Conservation (phyloP, 2,329 filamentous ascomycete species). For the Leptographium wingfieldii region DNA sequence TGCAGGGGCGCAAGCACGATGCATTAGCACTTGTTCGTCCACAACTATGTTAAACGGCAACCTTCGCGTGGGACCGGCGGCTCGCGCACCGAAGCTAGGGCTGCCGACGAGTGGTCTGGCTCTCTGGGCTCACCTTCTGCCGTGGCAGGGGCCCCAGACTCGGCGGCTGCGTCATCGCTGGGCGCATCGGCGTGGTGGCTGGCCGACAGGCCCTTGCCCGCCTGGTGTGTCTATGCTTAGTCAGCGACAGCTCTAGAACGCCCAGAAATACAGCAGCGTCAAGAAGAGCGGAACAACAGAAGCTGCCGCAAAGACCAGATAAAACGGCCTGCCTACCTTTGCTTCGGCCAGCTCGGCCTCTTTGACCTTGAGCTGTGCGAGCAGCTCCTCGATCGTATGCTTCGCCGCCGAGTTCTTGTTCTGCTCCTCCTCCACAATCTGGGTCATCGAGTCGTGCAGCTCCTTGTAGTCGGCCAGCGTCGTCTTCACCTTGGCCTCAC, state of each 20-base stretch:
- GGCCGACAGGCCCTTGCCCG: slow-evolving; percentile 35
- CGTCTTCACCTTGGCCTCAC: slow-evolving; percentile 39
- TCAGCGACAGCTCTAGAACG: slow-evolving; percentile 14
- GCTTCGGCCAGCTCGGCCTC: slow-evolving; percentile 51
- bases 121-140: slow-evolving; percentile 48
- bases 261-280: too few species aligned
- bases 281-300: not conserved
- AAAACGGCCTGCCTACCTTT: slow-evolving; percentile 29
- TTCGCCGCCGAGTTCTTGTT: slow-evolving; percentile 28
- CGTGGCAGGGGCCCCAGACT: slow-evolving; percentile 20
- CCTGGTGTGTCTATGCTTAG: slow-evolving; percentile 25
- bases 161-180: slow-evolving; percentile 15
- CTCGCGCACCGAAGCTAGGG: slow-evolving; percentile 53
- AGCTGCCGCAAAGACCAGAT: slow-evolving; percentile 1
- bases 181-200: slow-evolving; percentile 37
- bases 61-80: not conserved
- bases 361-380: slow-evolving; percentile 47
- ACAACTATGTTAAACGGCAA: not conserved
- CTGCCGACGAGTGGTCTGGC: slow-evolving; percentile 48
- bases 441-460: slow-evolving; percentile 49
- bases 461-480: slow-evolving; percentile 47
- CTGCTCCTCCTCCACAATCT: slow-evolving; percentile 46
- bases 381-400: slow-evolving; percentile 34
- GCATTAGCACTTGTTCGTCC: not conserved
- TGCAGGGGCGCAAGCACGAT: slow-evolving; percentile 11